Evolutionary conservation across 108 stramenopile genomes (phyloP).

Genomic region (Mediolabrus comicus): DNA sequence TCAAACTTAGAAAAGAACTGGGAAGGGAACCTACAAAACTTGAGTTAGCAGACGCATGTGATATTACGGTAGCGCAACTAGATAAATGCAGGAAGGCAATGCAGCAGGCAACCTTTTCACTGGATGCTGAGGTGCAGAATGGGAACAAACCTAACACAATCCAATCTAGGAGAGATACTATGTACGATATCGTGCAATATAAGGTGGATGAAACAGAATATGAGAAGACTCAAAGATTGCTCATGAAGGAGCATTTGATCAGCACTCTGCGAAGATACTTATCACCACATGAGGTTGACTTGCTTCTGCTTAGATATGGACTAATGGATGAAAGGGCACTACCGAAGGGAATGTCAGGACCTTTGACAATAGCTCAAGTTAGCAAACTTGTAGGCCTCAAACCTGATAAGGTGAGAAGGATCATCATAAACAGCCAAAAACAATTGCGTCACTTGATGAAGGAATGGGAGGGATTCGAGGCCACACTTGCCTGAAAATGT

Average conservation of each 20-base stretch:
- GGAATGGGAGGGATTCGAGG: conserved; percentile 73
- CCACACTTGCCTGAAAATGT: conserved; percentile 36
- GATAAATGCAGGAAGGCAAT: conserved; percentile 71
- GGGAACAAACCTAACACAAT: conserved; percentile 43
- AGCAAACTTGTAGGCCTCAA: conserved; percentile 69
- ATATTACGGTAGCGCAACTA: conserved; percentile 65
- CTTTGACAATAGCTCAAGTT: conserved; percentile 79
- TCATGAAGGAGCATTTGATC: conserved; percentile 71
- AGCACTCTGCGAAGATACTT: conserved; percentile 58
- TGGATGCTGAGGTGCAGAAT: conserved; percentile 67
- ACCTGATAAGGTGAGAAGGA: conserved; percentile 79
- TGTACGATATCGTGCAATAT: conserved; percentile 60
- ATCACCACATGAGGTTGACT: conserved; percentile 52
- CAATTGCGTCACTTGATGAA: conserved; percentile 58
- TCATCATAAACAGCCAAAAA: conserved; percentile 66
- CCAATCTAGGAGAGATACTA: conserved; percentile 37
- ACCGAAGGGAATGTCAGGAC: conserved; percentile 54
- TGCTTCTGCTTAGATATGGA: conserved; percentile 73
- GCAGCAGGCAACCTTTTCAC: conserved; percentile 62
- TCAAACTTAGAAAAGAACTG: conserved; percentile 40
- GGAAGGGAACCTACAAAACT: conserved; percentile 58
- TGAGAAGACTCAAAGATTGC: conserved; percentile 40
- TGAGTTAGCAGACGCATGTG: conserved; percentile 60
- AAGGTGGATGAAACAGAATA: conserved; percentile 57
- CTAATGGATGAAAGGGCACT: conserved; percentile 56